Base-by-base conservation (phyloP, 208 protist species). In the Crithidia acanthocephali region DNA sequence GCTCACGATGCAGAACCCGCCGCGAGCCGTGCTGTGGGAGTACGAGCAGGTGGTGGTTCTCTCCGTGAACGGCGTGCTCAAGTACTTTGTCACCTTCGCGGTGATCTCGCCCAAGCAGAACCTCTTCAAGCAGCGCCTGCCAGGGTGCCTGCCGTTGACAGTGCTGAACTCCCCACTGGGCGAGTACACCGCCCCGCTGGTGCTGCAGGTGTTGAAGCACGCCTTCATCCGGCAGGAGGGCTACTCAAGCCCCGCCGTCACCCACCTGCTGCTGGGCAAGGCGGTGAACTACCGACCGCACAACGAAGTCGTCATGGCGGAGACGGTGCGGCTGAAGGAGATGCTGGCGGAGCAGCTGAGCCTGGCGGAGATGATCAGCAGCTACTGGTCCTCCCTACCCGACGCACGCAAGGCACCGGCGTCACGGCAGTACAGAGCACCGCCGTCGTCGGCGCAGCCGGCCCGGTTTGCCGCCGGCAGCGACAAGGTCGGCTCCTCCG, bases 131-230 rank as follows among this genome's bases (percentile, higher is more conserved):
- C 79, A 86, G 60, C 69, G 83, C 30, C 81, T 93, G 50, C 91
- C 91, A 22, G 62, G 69, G 25, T 95, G 86, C 56, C 70, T 95
- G 51, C 71, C 86, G 27, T 73, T 95, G 52, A 67, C 56, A 2
- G 88, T 95, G 68, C 60, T 72, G 56, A 71, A 85, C 67, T 95
- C 91, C 16, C 86, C 85, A 9, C 75, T 95, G 3, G 90, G 90
- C 23, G 70, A 74, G 23, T 95, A 95, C 79, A 69, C 42, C 35
- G 86, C 85, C 22, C 91, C 91, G 48, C 53, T 95, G 45, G 80
- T 93, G 81, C 77, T 95, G 68, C 91, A 95, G 78, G 48, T 93
- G 33, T 72, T 95, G 35, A 93, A 93, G 69, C 87, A 93, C 65
- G 85, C 85, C 57, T 80, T 95, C 55, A 81, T 95, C 42, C 79